phyloP scores from a whole-genome alignment of 1,139 yeast species.

The Yamadazyma atmosphaerica region DNA sequence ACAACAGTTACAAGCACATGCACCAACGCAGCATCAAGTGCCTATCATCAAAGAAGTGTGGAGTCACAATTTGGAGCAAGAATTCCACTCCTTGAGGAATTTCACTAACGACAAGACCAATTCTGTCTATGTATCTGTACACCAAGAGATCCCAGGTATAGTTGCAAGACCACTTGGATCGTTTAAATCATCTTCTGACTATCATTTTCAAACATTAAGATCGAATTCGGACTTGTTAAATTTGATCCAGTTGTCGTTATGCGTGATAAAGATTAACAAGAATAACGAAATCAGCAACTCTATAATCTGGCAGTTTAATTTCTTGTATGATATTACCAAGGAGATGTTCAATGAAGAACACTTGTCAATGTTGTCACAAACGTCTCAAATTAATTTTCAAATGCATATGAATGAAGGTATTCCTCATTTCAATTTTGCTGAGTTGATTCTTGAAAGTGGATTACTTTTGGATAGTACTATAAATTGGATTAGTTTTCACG shows the following conservation, averaged over 20 bases:
- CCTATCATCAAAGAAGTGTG: constrained; percentile 73
- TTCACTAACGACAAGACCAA: constrained; percentile 66
- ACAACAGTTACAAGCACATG: constrained; percentile 13
- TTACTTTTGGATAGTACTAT: constrained; percentile 69
- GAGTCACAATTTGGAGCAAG: constrained; percentile 80
- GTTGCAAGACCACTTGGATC: constrained; percentile 97
- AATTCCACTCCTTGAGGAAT: constrained; percentile 71
- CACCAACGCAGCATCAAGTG: constrained; percentile 21
- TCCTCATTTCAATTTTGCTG: constrained; percentile 78
- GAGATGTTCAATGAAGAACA: constrained; percentile 87
- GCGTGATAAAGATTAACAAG: constrained; percentile 68
- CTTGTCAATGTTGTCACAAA: constrained; percentile 65
- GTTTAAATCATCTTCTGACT: constrained; percentile 85
- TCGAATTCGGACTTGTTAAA: constrained; percentile 85
- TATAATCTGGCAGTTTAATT: constrained; percentile 94
- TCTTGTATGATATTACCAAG: constrained; percentile 68
- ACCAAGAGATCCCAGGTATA: constrained; percentile 95
- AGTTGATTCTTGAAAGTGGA: constrained; percentile 83
- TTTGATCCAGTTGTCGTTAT: constrained; percentile 84
- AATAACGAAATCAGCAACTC: constrained; percentile 66
- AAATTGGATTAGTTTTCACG: constrained; percentile 90
- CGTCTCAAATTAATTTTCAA: constrained; percentile 81
- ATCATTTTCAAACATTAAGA: constrained; percentile 93
- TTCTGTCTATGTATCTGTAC: constrained; percentile 61
- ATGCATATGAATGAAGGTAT: constrained; percentile 79